Conservation (phyloP, 2,329 filamentous ascomycete species). For the Colletotrichum lentis region DNA sequence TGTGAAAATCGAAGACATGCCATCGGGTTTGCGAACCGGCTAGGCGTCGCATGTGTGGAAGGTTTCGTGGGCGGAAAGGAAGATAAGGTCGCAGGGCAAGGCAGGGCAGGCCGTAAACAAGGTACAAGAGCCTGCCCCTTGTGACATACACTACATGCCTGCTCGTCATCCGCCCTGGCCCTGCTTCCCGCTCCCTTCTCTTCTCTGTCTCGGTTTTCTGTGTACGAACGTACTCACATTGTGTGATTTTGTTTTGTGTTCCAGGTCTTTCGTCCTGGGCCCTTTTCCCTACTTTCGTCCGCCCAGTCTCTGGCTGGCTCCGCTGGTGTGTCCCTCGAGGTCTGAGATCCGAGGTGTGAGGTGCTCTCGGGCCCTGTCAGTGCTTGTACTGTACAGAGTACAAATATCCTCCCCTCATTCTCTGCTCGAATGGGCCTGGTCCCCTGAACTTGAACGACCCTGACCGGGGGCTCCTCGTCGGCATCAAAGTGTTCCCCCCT, state of each 20-base stretch:
- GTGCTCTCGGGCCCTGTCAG: constrained; percentile 19
- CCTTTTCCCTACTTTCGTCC: neutral
- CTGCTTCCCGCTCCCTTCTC: constrained; percentile 12
- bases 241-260: neutral
- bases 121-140: neutral
- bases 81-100: constrained; percentile 11
- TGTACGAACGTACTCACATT: neutral
- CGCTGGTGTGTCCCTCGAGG: neutral
- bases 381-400: constrained; percentile 27
- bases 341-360: neutral
- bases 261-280: neutral
- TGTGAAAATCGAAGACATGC: constrained; percentile 5
- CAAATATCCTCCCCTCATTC: neutral
- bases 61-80: neutral
- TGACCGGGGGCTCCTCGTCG: constrained; percentile 20
- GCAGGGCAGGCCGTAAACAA: neutral
- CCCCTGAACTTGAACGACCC: constrained; percentile 32
- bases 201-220: neutral
- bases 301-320: constrained; percentile 1
- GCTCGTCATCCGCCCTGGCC: constrained; percentile 5
- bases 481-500: constrained; percentile 10
- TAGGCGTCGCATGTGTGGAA: constrained; percentile 9
- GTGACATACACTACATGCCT: too few relatives aligned
- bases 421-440: constrained; percentile 26
- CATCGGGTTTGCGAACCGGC: constrained; percentile 17